Evolutionary conservation across 495 filamentous ascomycete species (phyloP).

Genomic region (Hyaloscypha bicolor): DNA sequence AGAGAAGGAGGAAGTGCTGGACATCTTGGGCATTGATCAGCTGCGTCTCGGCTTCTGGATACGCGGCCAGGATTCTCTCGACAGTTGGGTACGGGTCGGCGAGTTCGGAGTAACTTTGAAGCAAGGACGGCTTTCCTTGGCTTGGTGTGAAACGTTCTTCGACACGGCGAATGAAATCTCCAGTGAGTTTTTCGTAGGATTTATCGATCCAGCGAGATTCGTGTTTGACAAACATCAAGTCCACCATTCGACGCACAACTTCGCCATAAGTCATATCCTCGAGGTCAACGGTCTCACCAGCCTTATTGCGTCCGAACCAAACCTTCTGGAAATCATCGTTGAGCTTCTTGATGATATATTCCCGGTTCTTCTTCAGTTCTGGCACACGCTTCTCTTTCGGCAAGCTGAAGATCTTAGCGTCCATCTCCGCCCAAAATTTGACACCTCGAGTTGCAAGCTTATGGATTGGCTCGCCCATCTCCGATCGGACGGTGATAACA

Average conservation of each 20-base stretch:
- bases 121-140: conserved; percentile 68
- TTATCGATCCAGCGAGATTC: conserved; percentile 92
- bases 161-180: conserved; percentile 92
- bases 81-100: conserved; percentile 76
- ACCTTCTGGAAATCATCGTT: conserved; percentile 99
- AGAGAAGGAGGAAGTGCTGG: conserved; percentile 93
- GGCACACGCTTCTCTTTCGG: conserved; percentile 92
- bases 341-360: conserved; percentile 96
- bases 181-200: conserved; percentile 78
- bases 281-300: conserved; percentile 83
- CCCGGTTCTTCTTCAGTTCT: conserved; percentile 87
- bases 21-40: conserved; percentile 97
- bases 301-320: conserved; percentile 92
- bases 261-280: conserved; percentile 98
- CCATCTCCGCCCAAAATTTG: conserved; percentile 96
- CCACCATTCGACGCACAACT: conserved; percentile 91
- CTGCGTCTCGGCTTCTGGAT: conserved; percentile 83
- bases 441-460: conserved; percentile 96
- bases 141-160: conserved; percentile 85
- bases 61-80: conserved; percentile 75
- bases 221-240: conserved; percentile 94
- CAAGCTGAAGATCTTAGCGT: conserved; percentile 93
- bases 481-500: conserved; percentile 94
- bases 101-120: conserved; percentile 89
- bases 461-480: conserved; percentile 99